Evolutionary conservation across 2,329 filamentous ascomycete species (phyloP), one percentile per base, ranked within the genome.

Genomic region (Onygenales sp.): DNA sequence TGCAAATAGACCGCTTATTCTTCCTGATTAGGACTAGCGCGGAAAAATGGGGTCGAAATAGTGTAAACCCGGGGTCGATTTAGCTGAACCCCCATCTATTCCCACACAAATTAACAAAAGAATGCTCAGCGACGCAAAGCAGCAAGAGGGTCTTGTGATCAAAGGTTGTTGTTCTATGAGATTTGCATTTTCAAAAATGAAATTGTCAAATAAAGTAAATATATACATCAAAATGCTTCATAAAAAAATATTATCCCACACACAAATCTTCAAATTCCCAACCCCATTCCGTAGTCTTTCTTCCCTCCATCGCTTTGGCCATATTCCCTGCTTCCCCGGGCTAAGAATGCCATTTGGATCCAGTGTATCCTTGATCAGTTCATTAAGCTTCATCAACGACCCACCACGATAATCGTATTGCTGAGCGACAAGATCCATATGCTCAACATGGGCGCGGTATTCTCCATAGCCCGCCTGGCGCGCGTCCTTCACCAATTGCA

Each of bases 281-380:
- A 39, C 5, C 13, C 36, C 36, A 39, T 39, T 39, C 36, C 9
- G 13, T 39, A 10, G 36, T n/a, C 36, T 39, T 39, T 39, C 36
- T 39, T 39, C 36, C 13, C 36, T 39, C 36, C 9, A 10, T 39
- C 36, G 9, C 13, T 39, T 39, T 49, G 33, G 55, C 73, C 72
- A 75, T n/a, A 77, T 71, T 1, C 74, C 74, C 55, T 72, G 73
- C 55, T 72, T 72, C 0, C 75, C 75, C 2, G 73, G 74, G 6
- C 72, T 71, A 47, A 77, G 56, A 51, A 77, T 76, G 0, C 73
- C 73, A 55, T 75, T 75, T 1, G 74, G 74, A 63, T 77, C 74
- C 10, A 77, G 53, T 1, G 69, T 67, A 61, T 76, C 72, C 61
- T 77, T 77, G 53, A 77, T 68, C 41, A 58, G 64, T 59, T 75